Percentiles rank a stretch among this genome's conserved stretches.
Conservation (phyloP, 306 rosid genomes). For the Cucumis melo region DNA sequence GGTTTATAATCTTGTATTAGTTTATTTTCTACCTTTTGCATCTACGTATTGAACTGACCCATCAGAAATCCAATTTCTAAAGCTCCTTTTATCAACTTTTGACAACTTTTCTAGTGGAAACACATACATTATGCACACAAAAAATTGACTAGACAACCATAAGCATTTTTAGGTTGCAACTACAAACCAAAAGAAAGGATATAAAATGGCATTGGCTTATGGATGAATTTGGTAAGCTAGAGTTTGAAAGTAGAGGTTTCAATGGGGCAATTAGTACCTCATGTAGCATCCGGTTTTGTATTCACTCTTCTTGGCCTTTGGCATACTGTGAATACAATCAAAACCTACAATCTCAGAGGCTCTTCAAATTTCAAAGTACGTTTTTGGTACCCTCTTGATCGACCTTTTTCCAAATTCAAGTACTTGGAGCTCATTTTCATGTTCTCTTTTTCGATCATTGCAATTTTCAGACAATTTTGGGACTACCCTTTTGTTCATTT, state of each 20-base stretch:
- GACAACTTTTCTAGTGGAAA: constrained; percentile 43
- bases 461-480: constrained; percentile 43
- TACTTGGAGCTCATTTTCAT: constrained; percentile 66
- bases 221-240: constrained; percentile 12
- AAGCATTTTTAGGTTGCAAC: constrained; percentile 5
- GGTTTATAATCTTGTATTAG: background rate
- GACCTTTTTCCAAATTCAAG: constrained; percentile 33
- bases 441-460: constrained; percentile 45
- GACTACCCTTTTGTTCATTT: constrained; percentile 53
- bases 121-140: constrained; percentile 69
- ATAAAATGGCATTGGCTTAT: constrained; percentile 14
- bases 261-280: constrained; percentile 65
- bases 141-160: constrained; percentile 22
- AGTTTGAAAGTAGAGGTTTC: constrained; percentile 15
- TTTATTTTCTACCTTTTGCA: background rate
- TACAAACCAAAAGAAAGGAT: background rate
- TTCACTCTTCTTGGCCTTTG: constrained; percentile 62
- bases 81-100: constrained; percentile 6
- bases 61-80: background rate
- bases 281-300: constrained; percentile 56
- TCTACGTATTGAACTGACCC: background rate
- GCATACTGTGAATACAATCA: constrained; percentile 69
- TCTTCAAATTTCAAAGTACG: constrained; percentile 42
- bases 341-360: constrained; percentile 48
- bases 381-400: constrained; percentile 52